phyloP scores from a whole-genome alignment of 2,329 filamentous ascomycete species.

The Sordariomycetes sp. region DNA sequence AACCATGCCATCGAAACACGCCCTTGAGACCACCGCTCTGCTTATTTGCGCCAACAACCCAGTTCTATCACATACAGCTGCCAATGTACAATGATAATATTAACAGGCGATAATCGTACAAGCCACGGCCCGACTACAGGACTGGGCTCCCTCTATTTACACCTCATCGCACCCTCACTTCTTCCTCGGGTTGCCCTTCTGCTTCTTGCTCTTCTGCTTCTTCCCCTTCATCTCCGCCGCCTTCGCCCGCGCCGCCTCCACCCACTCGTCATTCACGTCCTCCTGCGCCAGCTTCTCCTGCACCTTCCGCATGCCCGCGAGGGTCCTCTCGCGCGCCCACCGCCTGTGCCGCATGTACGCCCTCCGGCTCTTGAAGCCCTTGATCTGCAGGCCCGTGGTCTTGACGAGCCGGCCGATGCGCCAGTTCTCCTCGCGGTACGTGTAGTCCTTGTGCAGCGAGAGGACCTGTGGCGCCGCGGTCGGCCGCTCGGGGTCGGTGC shows the following conservation, averaged over 20 bases:
- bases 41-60: too few species aligned
- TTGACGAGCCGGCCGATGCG: conserved; percentile 42
- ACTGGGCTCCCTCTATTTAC: conserved; percentile 3
- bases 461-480: conserved; percentile 33
- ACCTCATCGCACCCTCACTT: neutral
- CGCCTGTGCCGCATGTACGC: conserved; percentile 32
- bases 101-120: neutral
- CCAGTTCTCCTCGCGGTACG: conserved; percentile 51
- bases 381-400: conserved; percentile 38
- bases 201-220: conserved; percentile 27
- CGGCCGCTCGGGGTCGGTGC: conserved; percentile 27
- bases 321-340: conserved; percentile 29
- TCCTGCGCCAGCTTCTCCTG: conserved; percentile 18
- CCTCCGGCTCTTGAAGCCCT: conserved; percentile 38
- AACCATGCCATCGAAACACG: too few species aligned
- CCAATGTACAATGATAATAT: neutral
- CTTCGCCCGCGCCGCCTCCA: conserved; percentile 12
- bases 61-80: neutral
- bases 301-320: conserved; percentile 29
- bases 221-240: conserved; percentile 12
- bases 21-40: too few species aligned
- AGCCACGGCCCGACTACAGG: neutral
- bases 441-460: conserved; percentile 41
- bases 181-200: conserved; percentile 19
- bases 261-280: conserved; percentile 13